phyloP scores from a whole-genome alignment of 2,329 filamentous ascomycete species.

The Monosporascus sp. region DNA sequence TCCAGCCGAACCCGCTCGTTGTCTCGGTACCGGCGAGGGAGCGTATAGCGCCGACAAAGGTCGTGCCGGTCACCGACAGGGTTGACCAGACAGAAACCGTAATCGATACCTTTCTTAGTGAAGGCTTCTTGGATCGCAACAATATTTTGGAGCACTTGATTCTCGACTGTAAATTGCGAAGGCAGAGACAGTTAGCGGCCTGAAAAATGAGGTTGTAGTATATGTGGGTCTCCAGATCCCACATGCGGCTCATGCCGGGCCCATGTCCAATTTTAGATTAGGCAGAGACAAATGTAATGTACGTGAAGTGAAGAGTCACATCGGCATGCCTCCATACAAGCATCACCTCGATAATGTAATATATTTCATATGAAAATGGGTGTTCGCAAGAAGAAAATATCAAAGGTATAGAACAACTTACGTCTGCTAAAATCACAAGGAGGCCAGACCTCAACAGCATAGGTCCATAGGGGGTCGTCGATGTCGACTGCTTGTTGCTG shows the following conservation, averaged over 20 bases:
- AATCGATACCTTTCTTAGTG: constrained; percentile 10
- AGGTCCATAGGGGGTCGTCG: constrained; percentile 16
- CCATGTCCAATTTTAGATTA: neutral
- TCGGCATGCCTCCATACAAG: neutral
- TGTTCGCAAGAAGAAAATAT: neutral
- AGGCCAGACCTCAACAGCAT: constrained; percentile 23
- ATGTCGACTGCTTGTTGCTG: neutral
- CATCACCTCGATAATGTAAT: neutral
- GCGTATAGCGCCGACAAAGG: constrained; percentile 20
- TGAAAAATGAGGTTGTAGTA: constrained; percentile 11
- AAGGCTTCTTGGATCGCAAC: constrained; percentile 12
- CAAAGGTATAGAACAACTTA: constrained; percentile 10
- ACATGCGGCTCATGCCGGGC: neutral
- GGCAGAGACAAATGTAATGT: neutral
- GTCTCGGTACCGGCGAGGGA: constrained; percentile 15
- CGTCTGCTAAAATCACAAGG: constrained; percentile 9
- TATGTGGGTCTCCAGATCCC: neutral
- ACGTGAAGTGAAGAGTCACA: neutral
- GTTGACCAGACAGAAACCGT: constrained; percentile 4
- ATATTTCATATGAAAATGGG: neutral
- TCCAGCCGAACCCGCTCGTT: constrained; percentile 35
- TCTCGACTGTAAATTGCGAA: constrained; percentile 8
- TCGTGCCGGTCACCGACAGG: constrained; percentile 3
- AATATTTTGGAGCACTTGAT: constrained; percentile 12
- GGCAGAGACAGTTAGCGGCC: constrained; percentile 12